A percentile compares a stretch with the other conserved stretches of the same genome.
phyloP scores from a whole-genome alignment of 139 green algal species.

The Parachlorella kessleri region DNA sequence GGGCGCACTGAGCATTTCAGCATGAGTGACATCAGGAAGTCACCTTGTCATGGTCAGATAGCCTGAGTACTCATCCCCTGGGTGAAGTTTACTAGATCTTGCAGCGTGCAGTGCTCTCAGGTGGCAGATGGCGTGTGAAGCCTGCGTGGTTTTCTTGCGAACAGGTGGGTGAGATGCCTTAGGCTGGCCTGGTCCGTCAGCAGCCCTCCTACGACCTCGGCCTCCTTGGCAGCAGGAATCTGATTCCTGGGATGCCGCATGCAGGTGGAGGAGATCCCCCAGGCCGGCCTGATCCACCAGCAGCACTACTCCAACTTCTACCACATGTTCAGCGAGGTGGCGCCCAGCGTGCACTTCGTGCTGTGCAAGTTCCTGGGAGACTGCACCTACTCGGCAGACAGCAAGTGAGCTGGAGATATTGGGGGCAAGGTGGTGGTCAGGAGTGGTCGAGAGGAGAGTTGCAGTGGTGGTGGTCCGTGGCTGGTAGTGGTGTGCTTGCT shows the following conservation, averaged over 20 bases:
- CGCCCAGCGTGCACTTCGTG: conserved; percentile 5
- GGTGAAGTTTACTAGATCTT: too few species aligned
- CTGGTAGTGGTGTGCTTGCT: too few species aligned
- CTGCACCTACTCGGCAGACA: conserved; percentile 3
- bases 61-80: too few species aligned
- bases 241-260: background rate
- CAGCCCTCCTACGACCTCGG: too few species aligned
- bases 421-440: background rate
- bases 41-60: too few species aligned
- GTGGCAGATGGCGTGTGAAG: background rate
- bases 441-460: background rate
- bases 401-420: background rate
- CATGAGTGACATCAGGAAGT: too few species aligned
- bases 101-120: too few species aligned
- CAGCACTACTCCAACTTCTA: conserved; percentile 18
- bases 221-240: background rate
- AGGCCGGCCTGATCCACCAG: conserved; percentile 9
- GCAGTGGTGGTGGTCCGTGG: too few species aligned
- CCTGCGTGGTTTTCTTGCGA: too few species aligned
- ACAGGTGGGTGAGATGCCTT: too few species aligned
- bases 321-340: conserved; percentile 17
- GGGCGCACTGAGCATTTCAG: too few species aligned
- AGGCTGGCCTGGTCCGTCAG: too few species aligned
- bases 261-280: background rate
- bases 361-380: conserved; percentile 13